These are phyloP conservation scores for Naganishia liquefaciens DNA, from an alignment of 1,284 basidiomycete genomes.

Conservation along the genomic window DNA sequence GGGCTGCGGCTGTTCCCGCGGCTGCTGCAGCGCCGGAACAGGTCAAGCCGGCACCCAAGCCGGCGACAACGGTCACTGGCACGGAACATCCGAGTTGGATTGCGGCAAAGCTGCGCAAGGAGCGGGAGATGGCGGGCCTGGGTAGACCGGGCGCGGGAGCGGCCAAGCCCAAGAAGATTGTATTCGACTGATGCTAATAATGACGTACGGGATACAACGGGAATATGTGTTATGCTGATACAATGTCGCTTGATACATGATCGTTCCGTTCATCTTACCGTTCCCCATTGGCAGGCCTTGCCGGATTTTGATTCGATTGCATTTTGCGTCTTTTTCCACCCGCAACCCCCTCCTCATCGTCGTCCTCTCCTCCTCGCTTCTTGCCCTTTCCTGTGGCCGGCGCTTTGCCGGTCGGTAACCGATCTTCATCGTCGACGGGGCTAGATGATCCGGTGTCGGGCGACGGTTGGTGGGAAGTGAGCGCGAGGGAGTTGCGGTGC, in stretches of 20 bases:
- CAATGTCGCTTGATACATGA: not conserved
- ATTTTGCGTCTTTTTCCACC: constrained; percentile 3
- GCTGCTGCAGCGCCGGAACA: constrained; percentile 4
- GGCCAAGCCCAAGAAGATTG: constrained; percentile 58
- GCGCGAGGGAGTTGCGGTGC: constrained; percentile 16
- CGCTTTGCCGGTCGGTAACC: not conserved
- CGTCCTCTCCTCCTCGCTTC: constrained; percentile 6
- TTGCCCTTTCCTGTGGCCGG: constrained; percentile 4
- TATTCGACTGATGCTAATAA: constrained; percentile 51
- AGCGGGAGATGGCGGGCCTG: constrained; percentile 48
- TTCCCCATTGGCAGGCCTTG: not conserved
- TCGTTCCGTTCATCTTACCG: not conserved
- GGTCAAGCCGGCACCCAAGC: constrained; percentile 29
- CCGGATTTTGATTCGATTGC: not conserved
- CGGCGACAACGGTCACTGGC: constrained; percentile 21
- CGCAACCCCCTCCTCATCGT: constrained; percentile 1
- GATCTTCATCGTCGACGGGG: constrained; percentile 14
- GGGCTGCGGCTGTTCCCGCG: constrained; percentile 19
- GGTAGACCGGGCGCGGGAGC: constrained; percentile 38
- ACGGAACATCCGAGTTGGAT: constrained; percentile 86
- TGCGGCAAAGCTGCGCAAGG: constrained; percentile 76
- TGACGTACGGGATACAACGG: not conserved
- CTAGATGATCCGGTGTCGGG: constrained; percentile 24
- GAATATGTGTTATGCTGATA: constrained; percentile 4
- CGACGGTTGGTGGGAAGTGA: constrained; percentile 10